Evolutionary conservation across 2,329 filamentous ascomycete genomes (phyloP).

Genomic region (Paecilomyces niveus): DNA sequence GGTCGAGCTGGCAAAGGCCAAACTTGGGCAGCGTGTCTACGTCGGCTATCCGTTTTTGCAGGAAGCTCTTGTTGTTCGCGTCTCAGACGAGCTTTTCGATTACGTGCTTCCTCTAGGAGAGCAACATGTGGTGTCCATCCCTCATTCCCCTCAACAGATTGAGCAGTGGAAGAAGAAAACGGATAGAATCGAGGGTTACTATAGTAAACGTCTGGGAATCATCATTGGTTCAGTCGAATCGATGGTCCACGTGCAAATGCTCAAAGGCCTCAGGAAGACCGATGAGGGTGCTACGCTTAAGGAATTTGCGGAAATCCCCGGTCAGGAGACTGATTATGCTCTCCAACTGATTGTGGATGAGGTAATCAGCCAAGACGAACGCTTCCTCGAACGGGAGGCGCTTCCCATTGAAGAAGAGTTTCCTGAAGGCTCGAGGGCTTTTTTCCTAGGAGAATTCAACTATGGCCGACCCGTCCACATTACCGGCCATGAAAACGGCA

Average conservation of each 20-base stretch:
- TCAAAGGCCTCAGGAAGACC: slow-evolving; percentile 84
- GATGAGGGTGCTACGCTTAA: slow-evolving; percentile 88
- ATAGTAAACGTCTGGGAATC: slow-evolving; percentile 86
- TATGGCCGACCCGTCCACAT: slow-evolving; percentile 89
- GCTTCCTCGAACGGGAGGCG: slow-evolving; percentile 86
- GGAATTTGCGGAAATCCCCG: slow-evolving; percentile 80
- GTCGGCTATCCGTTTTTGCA: slow-evolving; percentile 94
- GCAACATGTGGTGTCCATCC: slow-evolving; percentile 57
- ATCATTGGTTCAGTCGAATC: slow-evolving; percentile 82
- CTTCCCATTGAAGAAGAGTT: slow-evolving; percentile 88
- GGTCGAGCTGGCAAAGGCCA: slow-evolving; percentile 64
- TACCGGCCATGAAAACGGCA: slow-evolving; percentile 63
- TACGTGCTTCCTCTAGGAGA: slow-evolving; percentile 66
- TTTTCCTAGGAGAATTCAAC: slow-evolving; percentile 89
- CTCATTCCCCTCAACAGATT: slow-evolving; percentile 70
- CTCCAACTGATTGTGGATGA: slow-evolving; percentile 84
- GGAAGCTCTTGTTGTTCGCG: slow-evolving; percentile 80
- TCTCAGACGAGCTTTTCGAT: slow-evolving; percentile 89
- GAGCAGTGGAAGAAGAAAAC: slow-evolving; percentile 80
- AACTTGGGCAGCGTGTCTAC: slow-evolving; percentile 78
- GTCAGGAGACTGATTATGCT: slow-evolving; percentile 84
- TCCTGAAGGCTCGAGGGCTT: slow-evolving; percentile 70
- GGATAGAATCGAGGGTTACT: slow-evolving; percentile 72
- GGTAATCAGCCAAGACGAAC: slow-evolving; percentile 82
- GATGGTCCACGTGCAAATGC: slow-evolving; percentile 84